A percentile compares a stretch with the other conserved stretches of the same genome.
Evolutionary conservation across 768 basidiomycete species (phyloP).

Genomic region (Termitomyces sp.): DNA sequence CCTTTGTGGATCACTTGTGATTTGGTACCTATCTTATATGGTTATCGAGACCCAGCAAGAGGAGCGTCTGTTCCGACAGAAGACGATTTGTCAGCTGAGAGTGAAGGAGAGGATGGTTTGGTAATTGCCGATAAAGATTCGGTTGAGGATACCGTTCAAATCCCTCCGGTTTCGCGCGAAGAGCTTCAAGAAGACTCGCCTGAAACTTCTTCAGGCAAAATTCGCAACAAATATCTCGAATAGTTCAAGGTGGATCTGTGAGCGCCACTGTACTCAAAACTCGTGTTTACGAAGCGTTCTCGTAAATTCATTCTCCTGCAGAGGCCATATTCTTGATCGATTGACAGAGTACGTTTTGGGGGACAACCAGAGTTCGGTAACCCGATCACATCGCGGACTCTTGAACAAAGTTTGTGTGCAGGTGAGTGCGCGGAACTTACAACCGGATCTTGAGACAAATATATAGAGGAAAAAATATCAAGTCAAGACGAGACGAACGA

Average conservation of each 20-base stretch:
- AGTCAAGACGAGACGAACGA: too few relatives aligned
- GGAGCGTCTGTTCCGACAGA: too few relatives aligned
- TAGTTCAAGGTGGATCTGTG: neutral
- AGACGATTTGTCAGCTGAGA: too few relatives aligned
- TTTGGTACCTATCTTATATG: neutral
- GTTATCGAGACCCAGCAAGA: neutral
- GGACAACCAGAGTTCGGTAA: neutral
- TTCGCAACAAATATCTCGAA: neutral
- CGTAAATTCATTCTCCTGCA: neutral
- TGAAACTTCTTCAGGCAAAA: neutral
- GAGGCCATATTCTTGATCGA: neutral
- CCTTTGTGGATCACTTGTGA: neutral
- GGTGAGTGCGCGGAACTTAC: too few relatives aligned
- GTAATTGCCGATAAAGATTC: too few relatives aligned
- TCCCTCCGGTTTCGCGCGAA: neutral
- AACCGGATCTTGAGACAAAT: neutral
- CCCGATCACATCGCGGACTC: too few relatives aligned
- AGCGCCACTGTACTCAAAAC: neutral
- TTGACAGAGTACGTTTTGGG: neutral
- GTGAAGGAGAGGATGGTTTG: too few relatives aligned
- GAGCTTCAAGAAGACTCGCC: neutral
- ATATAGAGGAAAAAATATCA: neutral
- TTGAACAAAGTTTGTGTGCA: too few relatives aligned
- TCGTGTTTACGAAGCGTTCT: neutral
- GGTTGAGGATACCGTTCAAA: too few relatives aligned